Evolutionary conservation across 2,329 filamentous ascomycete species (phyloP), one percentile per base, ranked within the genome.

Genomic region (Westerdykella ornata): DNA sequence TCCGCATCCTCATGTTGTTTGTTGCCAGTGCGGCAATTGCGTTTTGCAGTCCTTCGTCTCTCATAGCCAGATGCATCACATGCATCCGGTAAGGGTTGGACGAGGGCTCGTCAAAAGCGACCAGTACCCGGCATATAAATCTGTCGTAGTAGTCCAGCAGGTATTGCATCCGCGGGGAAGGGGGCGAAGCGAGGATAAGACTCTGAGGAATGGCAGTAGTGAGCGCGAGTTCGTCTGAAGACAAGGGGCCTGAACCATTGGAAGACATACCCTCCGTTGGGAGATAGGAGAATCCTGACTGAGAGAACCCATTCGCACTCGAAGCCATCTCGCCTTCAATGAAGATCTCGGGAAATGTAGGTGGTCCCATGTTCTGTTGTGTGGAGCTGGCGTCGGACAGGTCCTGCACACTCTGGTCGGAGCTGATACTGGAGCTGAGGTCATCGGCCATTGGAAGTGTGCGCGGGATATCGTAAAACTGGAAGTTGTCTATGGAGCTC

Each of bases 81-180:
- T 94, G 84, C 54, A 82, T 81, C 46, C 88, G 77, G 62, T 90
- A 96, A 1, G 90, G 90, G 63, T 95, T 96, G 4, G 53, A 41
- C 47, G 75, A 76, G 1, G 85, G 84, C 9, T 82, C 82, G 62
- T 97, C 90, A 63, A 95, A 88, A 52, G 88, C 86, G 38, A 96
- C 88, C 67, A 96, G 85, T 44, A 88, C 87, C 4, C 87, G 86
- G 52, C 88, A 92, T 70, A 97, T 89, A 59, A 87, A 85, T 65
- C 88, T 88, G 60, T 89, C 84, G 67, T 94, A 96, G 67, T 95
- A 95, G 62, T 94, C 85, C 72, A 96, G 84, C 60, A 95, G 83
- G 67, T 85, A 94, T 51, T 85, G 83, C 71, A 94, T 84, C 59
- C 88, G 84, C 44, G 83, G 80, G 46, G 86, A 81, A 55, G 86